Conservation (phyloP, 163 green algal species). For the Scenedesmus sp. region DNA sequence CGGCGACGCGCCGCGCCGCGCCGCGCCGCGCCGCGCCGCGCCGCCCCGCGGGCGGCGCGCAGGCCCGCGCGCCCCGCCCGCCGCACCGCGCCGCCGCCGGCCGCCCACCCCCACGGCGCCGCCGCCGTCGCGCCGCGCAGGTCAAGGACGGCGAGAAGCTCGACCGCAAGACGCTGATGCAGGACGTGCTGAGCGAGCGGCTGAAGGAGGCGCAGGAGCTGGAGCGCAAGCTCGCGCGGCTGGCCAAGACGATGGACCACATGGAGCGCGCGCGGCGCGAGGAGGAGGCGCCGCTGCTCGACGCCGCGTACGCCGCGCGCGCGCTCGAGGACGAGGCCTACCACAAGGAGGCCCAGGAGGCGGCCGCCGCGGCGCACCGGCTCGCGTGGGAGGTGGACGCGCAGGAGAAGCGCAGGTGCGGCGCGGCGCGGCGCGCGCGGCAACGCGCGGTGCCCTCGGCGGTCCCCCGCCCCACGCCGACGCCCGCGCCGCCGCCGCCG, state of each 20-base stretch:
- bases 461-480: no score
- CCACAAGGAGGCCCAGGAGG: conserved; percentile 60
- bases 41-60: no score
- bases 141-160: conserved; percentile 82
- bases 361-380: conserved; percentile 57
- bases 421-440: background rate
- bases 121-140: conserved; percentile 37
- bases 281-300: conserved; percentile 88
- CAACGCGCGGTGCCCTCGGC: no score
- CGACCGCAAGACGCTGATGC: conserved; percentile 82
- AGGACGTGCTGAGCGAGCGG: conserved; percentile 79
- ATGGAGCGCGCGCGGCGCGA: conserved; percentile 92
- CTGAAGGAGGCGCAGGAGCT: conserved; percentile 88
- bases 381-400: conserved; percentile 90
- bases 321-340: conserved; percentile 60
- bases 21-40: conserved; percentile 44
- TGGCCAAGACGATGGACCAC: conserved; percentile 90
- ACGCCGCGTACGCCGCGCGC: conserved; percentile 62
- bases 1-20: conserved; percentile 47
- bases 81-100: no score
- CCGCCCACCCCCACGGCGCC: background rate
- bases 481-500: no score
- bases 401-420: conserved; percentile 84
- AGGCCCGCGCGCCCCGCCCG: no score
- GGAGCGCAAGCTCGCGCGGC: conserved; percentile 83